Evolutionary conservation across 768 basidiomycete genomes (phyloP).

Genomic region (Dioszegia crocea): DNA sequence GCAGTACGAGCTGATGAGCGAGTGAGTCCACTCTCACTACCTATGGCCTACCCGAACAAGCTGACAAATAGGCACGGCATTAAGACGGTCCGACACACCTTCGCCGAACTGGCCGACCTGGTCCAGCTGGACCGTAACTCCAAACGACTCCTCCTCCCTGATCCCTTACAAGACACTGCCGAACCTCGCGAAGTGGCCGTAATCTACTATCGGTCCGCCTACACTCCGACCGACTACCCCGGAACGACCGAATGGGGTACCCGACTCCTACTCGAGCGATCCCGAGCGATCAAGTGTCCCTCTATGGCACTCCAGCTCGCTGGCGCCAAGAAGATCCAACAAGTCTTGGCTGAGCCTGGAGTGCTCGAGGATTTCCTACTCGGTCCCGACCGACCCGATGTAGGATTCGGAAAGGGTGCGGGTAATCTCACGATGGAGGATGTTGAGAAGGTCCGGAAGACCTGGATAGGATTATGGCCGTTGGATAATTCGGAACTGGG

Average conservation of each 20-base stretch:
- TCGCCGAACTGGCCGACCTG: constrained; percentile 62
- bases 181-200: constrained; percentile 66
- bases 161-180: constrained; percentile 48
- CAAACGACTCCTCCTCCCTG: constrained; percentile 42
- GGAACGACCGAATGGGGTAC: constrained; percentile 60
- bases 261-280: constrained; percentile 73
- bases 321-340: constrained; percentile 91
- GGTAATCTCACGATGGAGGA: constrained; percentile 47
- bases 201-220: constrained; percentile 87
- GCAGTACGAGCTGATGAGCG: constrained; percentile 78
- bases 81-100: constrained; percentile 68
- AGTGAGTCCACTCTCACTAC: constrained; percentile 53
- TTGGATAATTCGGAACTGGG: constrained; percentile 53
- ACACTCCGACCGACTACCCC: constrained; percentile 75
- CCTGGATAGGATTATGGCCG: constrained; percentile 87
- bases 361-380: constrained; percentile 69
- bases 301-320: constrained; percentile 87
- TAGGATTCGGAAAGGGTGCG: constrained; percentile 34
- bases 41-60: neutral
- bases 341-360: constrained; percentile 70
- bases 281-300: constrained; percentile 87
- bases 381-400: constrained; percentile 30
- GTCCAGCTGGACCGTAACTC: constrained; percentile 54
- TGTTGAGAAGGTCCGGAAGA: constrained; percentile 60
- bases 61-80: constrained; percentile 63